phyloP scores from a whole-genome alignment of 169 alveolate genomes.

The Ichthyophthirius multifiliis region DNA sequence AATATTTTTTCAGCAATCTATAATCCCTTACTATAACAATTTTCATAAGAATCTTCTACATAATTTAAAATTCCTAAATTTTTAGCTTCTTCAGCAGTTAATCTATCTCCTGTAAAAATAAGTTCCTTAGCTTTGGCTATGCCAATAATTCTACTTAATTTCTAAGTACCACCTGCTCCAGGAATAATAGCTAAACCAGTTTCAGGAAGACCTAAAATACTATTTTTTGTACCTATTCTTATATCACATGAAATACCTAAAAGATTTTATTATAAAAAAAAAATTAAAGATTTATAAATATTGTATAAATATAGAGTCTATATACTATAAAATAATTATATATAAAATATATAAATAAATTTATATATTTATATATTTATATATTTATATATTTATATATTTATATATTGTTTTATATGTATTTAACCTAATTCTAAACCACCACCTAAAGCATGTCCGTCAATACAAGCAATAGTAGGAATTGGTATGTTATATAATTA shows the following conservation, averaged over 20 bases:
- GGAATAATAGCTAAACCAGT: conserved; percentile 84
- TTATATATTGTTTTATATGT: neutral
- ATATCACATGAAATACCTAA: conserved; percentile 76
- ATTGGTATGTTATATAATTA: conserved; percentile 48
- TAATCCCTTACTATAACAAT: conserved; percentile 40
- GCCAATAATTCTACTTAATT: conserved; percentile 76
- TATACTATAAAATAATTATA: no score
- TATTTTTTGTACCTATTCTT: conserved; percentile 61
- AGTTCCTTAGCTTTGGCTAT: conserved; percentile 80
- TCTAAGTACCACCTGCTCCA: conserved; percentile 87
- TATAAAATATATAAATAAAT: no score
- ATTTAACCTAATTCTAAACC: conserved; percentile 66
- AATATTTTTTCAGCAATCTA: conserved; percentile 50
- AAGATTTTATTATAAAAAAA: neutral
- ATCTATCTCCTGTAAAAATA: conserved; percentile 69
- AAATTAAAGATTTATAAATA: neutral
- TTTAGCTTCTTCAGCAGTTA: conserved; percentile 66
- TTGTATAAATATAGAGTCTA: no score
- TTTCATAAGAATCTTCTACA: conserved; percentile 49
- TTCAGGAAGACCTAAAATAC: conserved; percentile 79
- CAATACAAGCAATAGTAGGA: conserved; percentile 79
- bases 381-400: no score
- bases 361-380: no score
- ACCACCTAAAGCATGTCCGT: conserved; percentile 86
- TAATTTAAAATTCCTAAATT: conserved; percentile 75